Evolutionary conservation across 1,284 basidiomycete species (phyloP), one percentile per base, ranked within the genome.

Genomic region (Puccinia horiana): DNA sequence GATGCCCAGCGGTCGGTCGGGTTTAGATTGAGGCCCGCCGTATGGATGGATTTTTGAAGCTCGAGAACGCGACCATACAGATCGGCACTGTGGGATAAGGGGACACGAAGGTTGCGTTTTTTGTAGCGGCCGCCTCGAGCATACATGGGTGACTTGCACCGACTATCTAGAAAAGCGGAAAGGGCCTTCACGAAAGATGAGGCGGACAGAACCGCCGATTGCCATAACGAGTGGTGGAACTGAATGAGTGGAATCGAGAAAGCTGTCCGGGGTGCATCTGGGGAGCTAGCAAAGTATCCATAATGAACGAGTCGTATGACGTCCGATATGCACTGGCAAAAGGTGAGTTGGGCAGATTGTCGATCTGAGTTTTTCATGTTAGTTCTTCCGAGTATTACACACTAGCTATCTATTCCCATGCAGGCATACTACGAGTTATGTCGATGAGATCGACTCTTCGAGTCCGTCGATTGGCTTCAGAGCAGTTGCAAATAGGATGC

Each of bases 161-260:
- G 67, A 1, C 1, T 5, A 3, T 44, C 32, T 1, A 52, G 6
- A 32, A 72, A 47, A 1, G 44, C 1, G 8, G 54, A 32, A 11
- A 74, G 32, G 26, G 20, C 72, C 14, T 47, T 74, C 16, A 52
- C 23, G 23, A 74, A 74, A 20, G 44, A 18, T 1, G 42, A 52
- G 35, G 37, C 49, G 14, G 72, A 54, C 1, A 52, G 11, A 4
- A 52, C 29, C 5, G 44, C 18, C 6, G 44, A 16, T 23, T 74
- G 26, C 74, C 74, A 76, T n/a, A 76, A 35, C 20, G 26, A 26
- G 37, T 76, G 74, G 40, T 76, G 74, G 37, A 76, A 76, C 40
- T 76, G 74, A 0, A 76, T 1, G 29, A 76, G 5, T n/a, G 4
- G 74, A 4, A 76, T 61, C 20, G 74, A 76, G 42, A 61, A 76